These are phyloP conservation scores for Bruguiera sexangula DNA, from an alignment of 345 rosid genomes.

Conservation along the genomic window DNA sequence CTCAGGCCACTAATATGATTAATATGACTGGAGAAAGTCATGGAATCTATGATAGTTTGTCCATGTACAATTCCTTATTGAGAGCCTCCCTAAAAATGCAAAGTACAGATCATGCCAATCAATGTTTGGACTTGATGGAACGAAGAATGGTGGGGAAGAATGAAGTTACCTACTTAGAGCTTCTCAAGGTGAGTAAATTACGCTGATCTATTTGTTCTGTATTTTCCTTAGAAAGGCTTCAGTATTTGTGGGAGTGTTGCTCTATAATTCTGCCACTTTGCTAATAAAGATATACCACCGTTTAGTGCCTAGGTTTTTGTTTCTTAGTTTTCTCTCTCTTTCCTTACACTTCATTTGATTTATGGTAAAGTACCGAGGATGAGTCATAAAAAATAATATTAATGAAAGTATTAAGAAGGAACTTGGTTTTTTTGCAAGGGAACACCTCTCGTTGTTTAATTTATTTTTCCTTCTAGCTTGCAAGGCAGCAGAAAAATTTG, in stretches of 20 bases:
- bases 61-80: conserved; percentile 59
- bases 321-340: background rate
- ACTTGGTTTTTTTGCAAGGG: conserved; percentile 1
- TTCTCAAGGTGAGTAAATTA: conserved; percentile 62
- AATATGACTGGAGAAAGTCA: conserved; percentile 46
- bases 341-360: background rate
- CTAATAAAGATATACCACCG: background rate
- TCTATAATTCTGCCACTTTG: background rate
- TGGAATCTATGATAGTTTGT: conserved; percentile 40
- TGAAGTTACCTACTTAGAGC: conserved; percentile 61
- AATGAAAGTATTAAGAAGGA: background rate
- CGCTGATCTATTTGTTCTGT: conserved; percentile 5
- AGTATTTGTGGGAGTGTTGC: background rate
- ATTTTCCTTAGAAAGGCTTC: conserved; percentile 4
- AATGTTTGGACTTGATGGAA: conserved; percentile 87
- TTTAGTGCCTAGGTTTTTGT: background rate
- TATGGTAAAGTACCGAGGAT: background rate
- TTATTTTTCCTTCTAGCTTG: conserved; percentile 54
- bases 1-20: conserved; percentile 65
- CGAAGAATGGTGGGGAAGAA: conserved; percentile 57
- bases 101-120: conserved; percentile 39
- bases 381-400: too few relatives aligned
- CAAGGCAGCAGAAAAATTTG: conserved; percentile 62
- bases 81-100: conserved; percentile 45
- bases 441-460: conserved; percentile 2